These are phyloP conservation scores for Phialophora macrospora DNA, from an alignment of 2,329 filamentous ascomycete species.

Conservation along the genomic window DNA sequence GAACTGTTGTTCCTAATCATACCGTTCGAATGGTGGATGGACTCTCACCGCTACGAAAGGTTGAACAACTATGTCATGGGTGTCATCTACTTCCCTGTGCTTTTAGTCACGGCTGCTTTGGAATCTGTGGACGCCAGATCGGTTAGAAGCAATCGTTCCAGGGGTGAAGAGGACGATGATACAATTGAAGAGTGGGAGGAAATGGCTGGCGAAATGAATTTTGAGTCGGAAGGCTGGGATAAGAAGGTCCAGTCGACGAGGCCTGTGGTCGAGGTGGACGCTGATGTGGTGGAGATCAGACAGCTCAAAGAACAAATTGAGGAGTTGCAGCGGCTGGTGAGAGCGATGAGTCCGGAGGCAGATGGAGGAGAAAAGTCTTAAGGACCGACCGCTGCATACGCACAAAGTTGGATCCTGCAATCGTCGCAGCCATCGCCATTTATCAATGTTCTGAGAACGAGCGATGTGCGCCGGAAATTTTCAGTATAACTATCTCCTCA, in stretches of 20 bases:
- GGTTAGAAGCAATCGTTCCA: slow-evolving; percentile 73
- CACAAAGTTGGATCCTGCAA: background rate
- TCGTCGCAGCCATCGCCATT: background rate
- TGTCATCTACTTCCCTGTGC: slow-evolving; percentile 79
- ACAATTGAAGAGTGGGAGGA: slow-evolving; percentile 93
- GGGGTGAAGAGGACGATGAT: slow-evolving; percentile 89
- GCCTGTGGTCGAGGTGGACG: slow-evolving; percentile 81
- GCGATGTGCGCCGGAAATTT: no score
- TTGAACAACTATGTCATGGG: slow-evolving; percentile 91
- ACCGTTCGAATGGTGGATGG: slow-evolving; percentile 95
- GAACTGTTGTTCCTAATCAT: slow-evolving; percentile 80
- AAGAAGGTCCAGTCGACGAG: slow-evolving; percentile 76
- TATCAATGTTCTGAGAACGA: no score
- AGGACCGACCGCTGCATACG: background rate
- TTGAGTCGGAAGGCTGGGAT: slow-evolving; percentile 82
- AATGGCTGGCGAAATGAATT: slow-evolving; percentile 70
- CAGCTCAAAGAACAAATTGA: slow-evolving; percentile 59
- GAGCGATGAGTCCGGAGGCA: slow-evolving; percentile 30
- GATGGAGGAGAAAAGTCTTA: slow-evolving; percentile 9
- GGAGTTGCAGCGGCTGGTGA: slow-evolving; percentile 62
- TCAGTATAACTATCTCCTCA: no score
- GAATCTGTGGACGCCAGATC: slow-evolving; percentile 69
- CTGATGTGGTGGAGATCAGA: slow-evolving; percentile 68
- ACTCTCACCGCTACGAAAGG: slow-evolving; percentile 71
- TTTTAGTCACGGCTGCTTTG: slow-evolving; percentile 75